Evolutionary conservation across 2,329 filamentous ascomycete genomes (phyloP), one percentile per base, ranked within the genome.

Genomic region (Phaeosphaeriaceae sp.): DNA sequence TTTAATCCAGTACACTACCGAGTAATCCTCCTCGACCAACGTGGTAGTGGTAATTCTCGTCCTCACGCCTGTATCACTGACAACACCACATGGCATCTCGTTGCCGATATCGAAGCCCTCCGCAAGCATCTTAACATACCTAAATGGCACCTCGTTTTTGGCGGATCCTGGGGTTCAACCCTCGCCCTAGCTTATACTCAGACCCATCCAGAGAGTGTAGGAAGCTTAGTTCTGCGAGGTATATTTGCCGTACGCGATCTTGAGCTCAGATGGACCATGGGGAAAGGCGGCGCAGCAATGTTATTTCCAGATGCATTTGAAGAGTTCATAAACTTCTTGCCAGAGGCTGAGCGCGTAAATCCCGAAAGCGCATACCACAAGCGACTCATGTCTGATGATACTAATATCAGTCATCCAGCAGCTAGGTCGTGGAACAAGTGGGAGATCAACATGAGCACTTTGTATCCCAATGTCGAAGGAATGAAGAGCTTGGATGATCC

Each of bases 111-210:
- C 52, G 77, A 80, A 50, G 57, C 62, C 1, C 61, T 80, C 1
- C 72, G 78, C 32, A 52, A 66, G 13, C 75, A 78, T 43, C 65
- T 80, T 6, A 45, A 65, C 1, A 74, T 80, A 23, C 33, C 59
- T 6, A 77, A 77, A 58, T 80, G 77, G 78, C 65, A 68, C 46
- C 47, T 73, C 34, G 73, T 80, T 3, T 81, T 79, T 50, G 78
- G 78, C 32, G 77, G 77, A 1, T 79, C 77, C 1, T 80, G 78
- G 78, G 78, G 78, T 28, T 76, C 74, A 3, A 77, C 77, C 0
- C 68, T 80, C 13, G 63, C 76, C 0, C 63, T 80, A 0, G 67
- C 74, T 18, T 80, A 80, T 56, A 64, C 78, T 1, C 72, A 80
- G 53, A 68, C 69, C 1, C 71, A 79, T 29, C 73, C 78, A 1